phyloP scores from a whole-genome alignment of 1,284 basidiomycete species.

The Ceratobasidium sp. region DNA sequence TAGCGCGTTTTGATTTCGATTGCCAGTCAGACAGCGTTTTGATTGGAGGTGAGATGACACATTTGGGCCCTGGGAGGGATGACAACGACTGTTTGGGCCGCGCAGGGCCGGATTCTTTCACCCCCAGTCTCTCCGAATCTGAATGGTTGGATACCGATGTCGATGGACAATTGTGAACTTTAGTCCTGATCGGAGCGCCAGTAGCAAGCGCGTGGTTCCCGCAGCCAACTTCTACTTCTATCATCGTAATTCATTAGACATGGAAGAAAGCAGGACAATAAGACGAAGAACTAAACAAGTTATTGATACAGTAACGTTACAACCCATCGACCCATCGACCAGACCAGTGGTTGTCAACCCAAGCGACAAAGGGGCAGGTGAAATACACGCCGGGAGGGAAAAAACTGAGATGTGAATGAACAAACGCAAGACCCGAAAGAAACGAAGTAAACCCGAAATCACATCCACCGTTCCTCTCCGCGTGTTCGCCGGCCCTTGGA shows the following conservation, averaged over 20 bases:
- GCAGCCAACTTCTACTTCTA: constrained; percentile 1
- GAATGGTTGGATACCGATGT: no score
- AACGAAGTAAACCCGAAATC: constrained; percentile 22
- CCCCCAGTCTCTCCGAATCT: no score
- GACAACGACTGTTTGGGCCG: no score
- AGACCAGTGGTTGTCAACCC: not conserved
- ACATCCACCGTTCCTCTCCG: constrained; percentile 41
- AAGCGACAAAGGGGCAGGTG: not conserved
- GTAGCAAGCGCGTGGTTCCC: not conserved
- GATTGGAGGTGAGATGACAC: no score
- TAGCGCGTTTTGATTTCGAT: not conserved
- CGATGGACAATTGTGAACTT: constrained; percentile 1
- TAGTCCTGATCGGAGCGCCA: not conserved
- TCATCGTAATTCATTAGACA: constrained; percentile 3
- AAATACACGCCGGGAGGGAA: not conserved
- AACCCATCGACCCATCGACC: not conserved
- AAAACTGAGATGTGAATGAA: not conserved
- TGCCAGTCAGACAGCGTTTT: not conserved
- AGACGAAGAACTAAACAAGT: not conserved
- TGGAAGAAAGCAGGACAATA: not conserved
- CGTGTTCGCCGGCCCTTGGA: constrained; percentile 19
- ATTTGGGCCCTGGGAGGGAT: no score
- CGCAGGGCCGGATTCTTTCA: no score
- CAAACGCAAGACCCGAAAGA: not conserved
- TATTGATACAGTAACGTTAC: constrained; percentile 17